Conservation (phyloP, 257 asterid species). For the Phtheirospermum japonicum region DNA sequence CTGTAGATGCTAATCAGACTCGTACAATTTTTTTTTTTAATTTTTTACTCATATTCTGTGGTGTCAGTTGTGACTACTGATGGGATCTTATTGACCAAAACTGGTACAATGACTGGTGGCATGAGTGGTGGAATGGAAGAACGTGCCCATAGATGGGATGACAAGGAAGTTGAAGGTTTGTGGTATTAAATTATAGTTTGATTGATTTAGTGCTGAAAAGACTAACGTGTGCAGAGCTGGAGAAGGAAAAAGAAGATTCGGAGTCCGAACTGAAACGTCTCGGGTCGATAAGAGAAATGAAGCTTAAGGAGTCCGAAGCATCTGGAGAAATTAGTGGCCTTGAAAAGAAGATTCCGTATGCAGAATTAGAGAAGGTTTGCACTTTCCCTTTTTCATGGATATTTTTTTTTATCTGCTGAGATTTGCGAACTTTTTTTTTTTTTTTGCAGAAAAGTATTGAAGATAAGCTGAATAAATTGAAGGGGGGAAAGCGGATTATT, state of each 20-base stretch:
- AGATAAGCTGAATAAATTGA: conserved; percentile 75
- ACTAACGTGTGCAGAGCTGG: conserved; percentile 52
- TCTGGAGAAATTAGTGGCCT: conserved; percentile 94
- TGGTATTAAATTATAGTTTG: conserved; percentile 21
- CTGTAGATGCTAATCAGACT: conserved; percentile 28
- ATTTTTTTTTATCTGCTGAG: conserved; percentile 21
- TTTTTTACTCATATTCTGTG: conserved; percentile 16
- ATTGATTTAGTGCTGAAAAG: conserved; percentile 27
- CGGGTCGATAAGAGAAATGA: conserved; percentile 96
- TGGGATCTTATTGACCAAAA: conserved; percentile 84
- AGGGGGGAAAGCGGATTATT: conserved; percentile 71
- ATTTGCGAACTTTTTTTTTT: neutral
- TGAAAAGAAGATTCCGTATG: conserved; percentile 92
- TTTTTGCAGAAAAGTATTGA: conserved; percentile 78
- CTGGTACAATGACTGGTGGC: conserved; percentile 99
- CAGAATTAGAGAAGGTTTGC: conserved; percentile 90
- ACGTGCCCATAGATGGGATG: conserved; percentile 98
- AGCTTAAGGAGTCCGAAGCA: conserved; percentile 93
- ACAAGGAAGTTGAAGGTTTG: conserved; percentile 83
- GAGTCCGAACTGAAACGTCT: conserved; percentile 84
- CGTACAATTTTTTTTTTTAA: conserved; percentile 7
- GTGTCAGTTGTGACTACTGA: conserved; percentile 89
- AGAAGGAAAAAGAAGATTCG: conserved; percentile 75
- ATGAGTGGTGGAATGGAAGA: conserved; percentile 99
- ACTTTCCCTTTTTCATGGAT: conserved; percentile 3